Evolutionary conservation across 2,329 filamentous ascomycete species (phyloP), one percentile per base, ranked within the genome.

Genomic region (Conoideocrella luteorostrata): DNA sequence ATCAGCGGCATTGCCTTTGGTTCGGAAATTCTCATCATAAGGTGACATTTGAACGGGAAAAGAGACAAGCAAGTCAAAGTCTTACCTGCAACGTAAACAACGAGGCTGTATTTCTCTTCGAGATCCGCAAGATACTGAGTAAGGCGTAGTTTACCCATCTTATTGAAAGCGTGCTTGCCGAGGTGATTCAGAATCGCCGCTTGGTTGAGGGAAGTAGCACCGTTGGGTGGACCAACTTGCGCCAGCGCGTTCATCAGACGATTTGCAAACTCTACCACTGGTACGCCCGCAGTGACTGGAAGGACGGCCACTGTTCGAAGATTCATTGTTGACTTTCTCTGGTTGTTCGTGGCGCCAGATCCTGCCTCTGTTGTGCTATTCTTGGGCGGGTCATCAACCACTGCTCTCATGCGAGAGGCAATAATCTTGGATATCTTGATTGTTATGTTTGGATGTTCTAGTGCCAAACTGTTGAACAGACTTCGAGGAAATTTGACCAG

Each of bases 361-460:
- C 77, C 75, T 5, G 74, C 70, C 41, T 91, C 85, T 47, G 80
- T 80, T 7, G 75, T 73, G 42, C 81, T 73, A 30, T 84, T 75
- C 28, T 80, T 76, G 13, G 87, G 68, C 2, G 88, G 86, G 54
- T 90, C 84, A 54, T 97, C 88, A 17, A 97, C 80, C 30, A 96
- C 68, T 33, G 87, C 79, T 48, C 91, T 77, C 93, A 98, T 97
- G 3, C 93, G 82, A 28, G 90, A 89, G 0, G 93, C 93, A 56
- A 98, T 96, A 53, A 98, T 93, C 64, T 97, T 98, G 2, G 93
- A 97, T 22, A 98, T 95, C 64, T 97, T 96, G 63, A 98, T 97
- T 0, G 93, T 97, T 57, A 98, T 98, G 34, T 89, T 94, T 5
- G 93, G 93, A 58, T 98, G 93, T 58, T 98, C 93, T 59, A 95